Base-by-base conservation (phyloP, 73 alveolate genomes). In the Paramecium sonneborni region DNA sequence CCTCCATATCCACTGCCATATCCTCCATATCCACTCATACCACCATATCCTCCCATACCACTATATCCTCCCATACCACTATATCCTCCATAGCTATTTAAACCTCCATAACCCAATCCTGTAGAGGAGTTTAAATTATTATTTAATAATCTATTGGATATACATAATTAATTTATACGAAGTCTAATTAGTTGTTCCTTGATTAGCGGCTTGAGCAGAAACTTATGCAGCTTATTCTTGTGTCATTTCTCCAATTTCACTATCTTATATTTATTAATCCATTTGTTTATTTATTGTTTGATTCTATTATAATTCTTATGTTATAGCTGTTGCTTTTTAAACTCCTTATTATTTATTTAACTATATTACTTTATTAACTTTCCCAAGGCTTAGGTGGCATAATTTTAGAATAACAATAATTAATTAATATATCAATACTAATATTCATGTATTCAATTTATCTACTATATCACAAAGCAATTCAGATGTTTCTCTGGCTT, bases 301-400 rank as follows among this genome's bases (percentile, higher is more conserved):
- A 46, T 39, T 79, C 30, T 30, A 32, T 72, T 72, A 37, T 38
- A 79, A 62, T 30, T 79, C 90, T 79, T 72, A 79, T 41, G 90
- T 26, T 39, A 46, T 21, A 10, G 69, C 41, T 43, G 39, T 24
- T 43, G 90, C 72, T 79, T 79, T 43, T 79, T 79, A 15, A 24
- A 79, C 55, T 79, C 90, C 90, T 79, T 12, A 23, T 1, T 23
- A 28, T 5, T 37, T 11, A 79, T 8, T 43, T 12, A 0, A 43
- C 5, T 1, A 32, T 35, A 8, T 79, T 79, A 79, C 90, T 79
- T 43, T 79, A 79, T 44, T 39, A 79, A 23, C 41, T 79, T 79
- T 79, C 90, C 90, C 90, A 79, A 41, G 90, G 90, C 24, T 79
- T 79, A 14, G 90, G 90, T 18, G 90, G 90, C 90, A 79, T 79